A percentile compares a stretch with the other conserved stretches of the same genome.
These are phyloP conservation scores for Cucumis variabilis DNA, from an alignment of 331 rosid species.

Conservation along the genomic window DNA sequence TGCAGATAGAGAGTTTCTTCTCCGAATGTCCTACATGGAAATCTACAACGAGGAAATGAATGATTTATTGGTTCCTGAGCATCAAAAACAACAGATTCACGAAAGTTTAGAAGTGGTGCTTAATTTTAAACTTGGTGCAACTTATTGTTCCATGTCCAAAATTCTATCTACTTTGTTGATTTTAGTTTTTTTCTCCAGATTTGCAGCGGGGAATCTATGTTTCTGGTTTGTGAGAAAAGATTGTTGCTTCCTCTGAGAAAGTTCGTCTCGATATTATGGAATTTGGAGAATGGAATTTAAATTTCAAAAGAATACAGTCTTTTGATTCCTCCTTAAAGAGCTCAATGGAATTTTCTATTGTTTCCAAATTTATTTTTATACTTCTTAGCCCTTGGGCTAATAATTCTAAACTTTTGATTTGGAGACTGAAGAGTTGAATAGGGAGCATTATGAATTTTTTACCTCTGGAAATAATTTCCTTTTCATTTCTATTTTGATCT, in stretches of 20 bases:
- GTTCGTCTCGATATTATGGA: conserved; percentile 84
- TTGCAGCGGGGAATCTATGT: conserved; percentile 91
- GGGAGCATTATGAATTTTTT: conserved; percentile 1
- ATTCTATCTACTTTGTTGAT: conserved; percentile 19
- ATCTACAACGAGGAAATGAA: conserved; percentile 94
- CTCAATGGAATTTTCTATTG: background rate
- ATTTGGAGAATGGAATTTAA: conserved; percentile 79
- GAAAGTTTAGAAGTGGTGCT: conserved; percentile 80
- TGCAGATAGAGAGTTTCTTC: conserved; percentile 87
- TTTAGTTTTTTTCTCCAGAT: conserved; percentile 33
- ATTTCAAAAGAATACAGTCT: conserved; percentile 1
- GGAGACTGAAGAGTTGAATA: background rate
- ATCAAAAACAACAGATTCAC: conserved; percentile 93
- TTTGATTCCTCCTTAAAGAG: background rate
- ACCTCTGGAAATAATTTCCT: background rate
- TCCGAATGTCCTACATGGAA: conserved; percentile 99
- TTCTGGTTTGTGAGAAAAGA: conserved; percentile 96
- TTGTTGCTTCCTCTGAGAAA: conserved; percentile 91
- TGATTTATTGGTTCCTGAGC: conserved; percentile 94
- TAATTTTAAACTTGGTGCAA: conserved; percentile 3
- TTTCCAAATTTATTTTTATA: background rate
- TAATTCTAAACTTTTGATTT: conserved; percentile 5
- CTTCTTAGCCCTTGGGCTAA: background rate
- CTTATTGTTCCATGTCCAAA: conserved; percentile 9
- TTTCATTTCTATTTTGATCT: background rate